Evolutionary conservation across 768 basidiomycete genomes (phyloP).

Genomic region (Lactifluus piperatus): DNA sequence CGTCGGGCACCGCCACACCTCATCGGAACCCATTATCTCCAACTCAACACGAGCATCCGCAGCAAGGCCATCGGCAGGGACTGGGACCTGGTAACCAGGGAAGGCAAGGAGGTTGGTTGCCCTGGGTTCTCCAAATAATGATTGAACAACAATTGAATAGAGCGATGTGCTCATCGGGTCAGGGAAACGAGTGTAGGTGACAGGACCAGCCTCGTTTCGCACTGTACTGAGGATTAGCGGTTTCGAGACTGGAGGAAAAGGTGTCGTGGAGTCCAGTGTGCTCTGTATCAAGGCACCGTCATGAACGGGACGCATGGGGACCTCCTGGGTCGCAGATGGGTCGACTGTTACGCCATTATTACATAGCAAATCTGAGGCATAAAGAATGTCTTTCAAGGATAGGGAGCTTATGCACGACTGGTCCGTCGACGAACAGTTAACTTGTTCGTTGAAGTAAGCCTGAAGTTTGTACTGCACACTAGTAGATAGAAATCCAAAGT

Average conservation of each 20-base stretch:
- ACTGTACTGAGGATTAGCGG: conserved; percentile 66
- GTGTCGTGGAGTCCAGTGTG: conserved; percentile 49
- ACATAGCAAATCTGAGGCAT: conserved; percentile 41
- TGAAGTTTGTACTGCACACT: conserved; percentile 48
- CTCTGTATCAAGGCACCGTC: conserved; percentile 65
- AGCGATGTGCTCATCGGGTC: conserved; percentile 31
- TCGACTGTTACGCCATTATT: conserved; percentile 37
- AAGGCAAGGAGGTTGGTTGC: conserved; percentile 37
- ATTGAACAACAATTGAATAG: conserved; percentile 34
- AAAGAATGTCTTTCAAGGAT: conserved; percentile 43
- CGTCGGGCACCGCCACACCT: conserved; percentile 58
- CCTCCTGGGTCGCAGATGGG: conserved; percentile 41
- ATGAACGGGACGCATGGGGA: conserved; percentile 57
- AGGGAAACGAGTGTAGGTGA: conserved; percentile 42
- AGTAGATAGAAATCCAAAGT: conserved; percentile 59
- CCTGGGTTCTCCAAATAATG: conserved; percentile 40
- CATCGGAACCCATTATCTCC: conserved; percentile 55
- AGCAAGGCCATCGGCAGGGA: conserved; percentile 24
- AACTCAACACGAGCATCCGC: conserved; percentile 50
- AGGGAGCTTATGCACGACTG: conserved; percentile 43
- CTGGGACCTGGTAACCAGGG: conserved; percentile 36
- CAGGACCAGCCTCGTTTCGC: conserved; percentile 59
- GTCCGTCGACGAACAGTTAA: conserved; percentile 39
- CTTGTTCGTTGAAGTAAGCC: conserved; percentile 38
- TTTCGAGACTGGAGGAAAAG: conserved; percentile 55